Base-by-base conservation (phyloP, 2,329 filamentous ascomycete genomes). In the Sclerotiophoma versabilis region DNA sequence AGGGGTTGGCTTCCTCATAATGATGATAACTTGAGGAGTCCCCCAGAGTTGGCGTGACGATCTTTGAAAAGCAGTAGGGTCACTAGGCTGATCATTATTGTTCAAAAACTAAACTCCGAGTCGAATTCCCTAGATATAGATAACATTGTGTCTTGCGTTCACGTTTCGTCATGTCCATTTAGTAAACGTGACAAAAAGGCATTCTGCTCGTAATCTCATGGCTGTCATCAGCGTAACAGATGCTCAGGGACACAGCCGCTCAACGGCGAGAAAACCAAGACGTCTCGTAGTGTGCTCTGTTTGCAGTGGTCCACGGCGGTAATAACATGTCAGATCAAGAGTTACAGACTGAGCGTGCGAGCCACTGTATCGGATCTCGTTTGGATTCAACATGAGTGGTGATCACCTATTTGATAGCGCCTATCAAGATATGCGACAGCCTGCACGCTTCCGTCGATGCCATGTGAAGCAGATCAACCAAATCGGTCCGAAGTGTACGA, bases 401-500 rank as follows among this genome's bases (percentile, higher is more conserved):
- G 48, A 2, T 15, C 22, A 36, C 4, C 2, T 10, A 26, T 32
- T 14, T 14, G 11, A 15, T 3, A 11, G 23, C 14, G 6, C 26
- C 2, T 17, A n/a, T 15, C 10, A 15, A 12, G 36, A 42, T 29
- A 37, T 54, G 27, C 43, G 27, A 37, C 36, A 36, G 5, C 9
- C n/a, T 38, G 33, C 11, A 39, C 22, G 45, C 25, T 49, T 48
- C 36, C 51, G 14, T 49, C 49, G 19, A 41, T 45, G 11, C 15
- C 12, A 15, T 45, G 12, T 49, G 45, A 34, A 44, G 26, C 1
- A 76, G 75, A 49, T 80, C 75, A 41, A 74, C 72, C 53, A 77
- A 64, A 54, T 79, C 64, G 33, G 77, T 71, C 41, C 72, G 62
- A 58, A 75, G 76, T 54, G 58, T 47, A 49, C 64, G 15, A 33